Conservation (phyloP, 1,284 basidiomycete genomes). For the Cerioporus squamosus region DNA sequence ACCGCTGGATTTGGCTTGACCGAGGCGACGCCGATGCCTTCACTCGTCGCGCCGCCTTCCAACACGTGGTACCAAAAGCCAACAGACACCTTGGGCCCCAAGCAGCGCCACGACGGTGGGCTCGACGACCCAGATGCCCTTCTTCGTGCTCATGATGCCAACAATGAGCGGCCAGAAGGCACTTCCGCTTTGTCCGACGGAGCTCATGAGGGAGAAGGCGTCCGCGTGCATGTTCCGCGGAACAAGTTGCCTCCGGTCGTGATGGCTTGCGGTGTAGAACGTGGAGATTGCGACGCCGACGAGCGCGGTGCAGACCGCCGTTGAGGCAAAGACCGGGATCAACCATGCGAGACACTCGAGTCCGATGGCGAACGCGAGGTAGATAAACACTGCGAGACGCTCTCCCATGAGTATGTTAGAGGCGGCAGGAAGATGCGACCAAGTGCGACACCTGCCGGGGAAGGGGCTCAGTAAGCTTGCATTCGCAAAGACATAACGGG, state of each 20-base stretch:
- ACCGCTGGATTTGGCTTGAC: no score
- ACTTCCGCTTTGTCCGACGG: conserved; percentile 39
- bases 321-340: conserved; percentile 35
- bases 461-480: background rate
- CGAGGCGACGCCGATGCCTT: no score
- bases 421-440: conserved; percentile 37
- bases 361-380: conserved; percentile 34
- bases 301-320: conserved; percentile 38
- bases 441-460: conserved; percentile 32
- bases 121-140: conserved; percentile 39
- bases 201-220: conserved; percentile 38
- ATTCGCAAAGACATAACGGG: background rate
- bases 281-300: conserved; percentile 40
- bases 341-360: conserved; percentile 38
- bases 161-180: conserved; percentile 40
- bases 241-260: conserved; percentile 34
- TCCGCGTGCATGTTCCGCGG: conserved; percentile 38
- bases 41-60: conserved; percentile 21
- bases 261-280: conserved; percentile 38
- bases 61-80: conserved; percentile 32
- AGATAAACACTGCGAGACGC: conserved; percentile 36
- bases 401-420: conserved; percentile 39
- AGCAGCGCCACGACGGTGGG: conserved; percentile 34
- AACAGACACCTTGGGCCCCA: conserved; percentile 32
- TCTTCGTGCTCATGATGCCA: conserved; percentile 39